These are phyloP conservation scores for Entophlyctis luteolus DNA, from an alignment of 192 early-diverging fungal genomes.

Conservation along the genomic window DNA sequence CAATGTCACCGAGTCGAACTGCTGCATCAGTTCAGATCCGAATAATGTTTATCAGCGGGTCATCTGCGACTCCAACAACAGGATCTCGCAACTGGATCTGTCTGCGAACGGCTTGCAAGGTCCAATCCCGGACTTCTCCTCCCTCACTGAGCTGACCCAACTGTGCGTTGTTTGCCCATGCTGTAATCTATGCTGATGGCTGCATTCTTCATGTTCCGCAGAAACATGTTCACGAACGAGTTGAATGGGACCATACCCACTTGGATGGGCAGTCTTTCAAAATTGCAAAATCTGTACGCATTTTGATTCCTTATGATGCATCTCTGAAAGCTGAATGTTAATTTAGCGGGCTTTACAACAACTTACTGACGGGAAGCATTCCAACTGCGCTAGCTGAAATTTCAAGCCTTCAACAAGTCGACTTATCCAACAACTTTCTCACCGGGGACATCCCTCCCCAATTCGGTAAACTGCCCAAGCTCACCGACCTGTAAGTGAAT, in stretches of 20 bases:
- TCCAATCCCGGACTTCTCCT: background rate
- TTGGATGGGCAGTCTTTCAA: background rate
- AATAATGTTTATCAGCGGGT: background rate
- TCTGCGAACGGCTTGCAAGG: background rate
- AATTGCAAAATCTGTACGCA: background rate
- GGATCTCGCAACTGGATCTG: background rate
- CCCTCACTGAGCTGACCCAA: background rate
- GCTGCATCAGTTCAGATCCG: background rate
- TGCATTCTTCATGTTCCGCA: too few species aligned
- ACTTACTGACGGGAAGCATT: background rate
- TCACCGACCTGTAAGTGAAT: background rate
- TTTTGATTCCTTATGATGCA: background rate
- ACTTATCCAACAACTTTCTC: background rate
- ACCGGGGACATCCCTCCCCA: background rate
- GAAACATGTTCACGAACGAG: background rate
- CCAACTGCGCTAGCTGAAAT: background rate
- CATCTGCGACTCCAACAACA: background rate
- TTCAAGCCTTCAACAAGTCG: background rate
- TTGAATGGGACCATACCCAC: background rate
- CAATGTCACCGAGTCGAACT: background rate
- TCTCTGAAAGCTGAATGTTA: too few species aligned
- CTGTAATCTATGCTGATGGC: too few species aligned
- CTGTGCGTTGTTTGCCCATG: too few species aligned
- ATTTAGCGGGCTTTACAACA: constrained; percentile 3
- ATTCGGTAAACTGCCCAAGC: background rate